Conservation (phyloP, 2,329 filamentous ascomycete genomes). For the Alternaria arborescens region DNA sequence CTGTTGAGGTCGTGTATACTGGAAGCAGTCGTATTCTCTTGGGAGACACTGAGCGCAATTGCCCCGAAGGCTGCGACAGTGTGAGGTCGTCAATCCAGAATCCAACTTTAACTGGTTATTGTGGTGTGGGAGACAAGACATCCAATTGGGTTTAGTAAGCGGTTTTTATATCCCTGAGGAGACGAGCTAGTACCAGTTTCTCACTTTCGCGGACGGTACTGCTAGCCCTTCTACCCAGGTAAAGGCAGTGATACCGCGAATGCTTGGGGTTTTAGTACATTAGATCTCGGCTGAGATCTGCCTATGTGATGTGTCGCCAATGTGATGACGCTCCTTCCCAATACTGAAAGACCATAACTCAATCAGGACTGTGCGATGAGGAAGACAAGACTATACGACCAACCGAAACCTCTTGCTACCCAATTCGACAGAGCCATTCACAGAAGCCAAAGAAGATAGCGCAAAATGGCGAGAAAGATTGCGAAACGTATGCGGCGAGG, state of each 20-base stretch:
- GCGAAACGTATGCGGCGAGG: not conserved
- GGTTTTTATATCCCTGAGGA: not conserved
- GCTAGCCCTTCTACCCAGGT: not conserved
- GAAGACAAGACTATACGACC: not conserved
- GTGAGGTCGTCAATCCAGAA: not conserved
- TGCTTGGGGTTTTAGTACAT: not conserved
- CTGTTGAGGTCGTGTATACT: not conserved
- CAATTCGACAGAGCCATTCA: not conserved
- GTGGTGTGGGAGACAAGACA: not conserved
- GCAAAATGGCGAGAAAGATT: not conserved
- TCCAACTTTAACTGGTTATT: not conserved
- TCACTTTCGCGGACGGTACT: not conserved
- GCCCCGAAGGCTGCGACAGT: not conserved
- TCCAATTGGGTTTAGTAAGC: not conserved
- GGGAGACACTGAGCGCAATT: not conserved
- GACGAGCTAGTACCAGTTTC: not conserved
- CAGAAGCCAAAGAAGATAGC: not conserved
- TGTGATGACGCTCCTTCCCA: not conserved
- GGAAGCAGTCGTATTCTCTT: not conserved
- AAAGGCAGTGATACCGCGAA: not conserved
- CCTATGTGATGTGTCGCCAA: not conserved
- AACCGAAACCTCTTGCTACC: not conserved
- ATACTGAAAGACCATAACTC: not conserved
- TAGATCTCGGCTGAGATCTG: not conserved
- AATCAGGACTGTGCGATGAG: not conserved